Conservation (phyloP, 2,329 filamentous ascomycete species). For the Diaporthe caulivora region DNA sequence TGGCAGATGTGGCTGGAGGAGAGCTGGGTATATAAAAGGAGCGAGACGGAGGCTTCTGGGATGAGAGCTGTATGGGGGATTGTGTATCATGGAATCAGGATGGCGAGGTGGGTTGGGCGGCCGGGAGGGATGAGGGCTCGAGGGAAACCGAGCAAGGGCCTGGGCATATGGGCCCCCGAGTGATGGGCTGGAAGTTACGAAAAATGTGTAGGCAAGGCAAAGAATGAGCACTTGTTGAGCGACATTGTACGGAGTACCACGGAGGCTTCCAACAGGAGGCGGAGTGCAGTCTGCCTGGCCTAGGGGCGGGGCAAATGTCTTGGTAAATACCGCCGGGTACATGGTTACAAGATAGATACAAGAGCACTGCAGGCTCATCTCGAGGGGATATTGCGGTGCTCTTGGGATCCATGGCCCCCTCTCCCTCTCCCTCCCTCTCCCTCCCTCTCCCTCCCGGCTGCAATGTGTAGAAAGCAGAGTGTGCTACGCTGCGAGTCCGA, state of each 20-base stretch:
- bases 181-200: not conserved
- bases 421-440: too few relatives aligned
- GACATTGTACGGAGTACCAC: not conserved
- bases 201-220: not conserved
- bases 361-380: not conserved
- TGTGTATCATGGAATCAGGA: not conserved
- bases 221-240: not conserved
- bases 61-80: not conserved
- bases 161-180: not conserved
- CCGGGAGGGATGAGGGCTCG: conserved; percentile 8
- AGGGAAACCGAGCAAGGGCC: not conserved
- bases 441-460: too few relatives aligned
- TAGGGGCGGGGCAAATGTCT: conserved; percentile 27
- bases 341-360: not conserved
- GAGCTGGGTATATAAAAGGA: conserved; percentile 2
- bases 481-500: conserved; percentile 15
- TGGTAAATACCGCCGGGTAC: not conserved
- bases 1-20: conserved; percentile 9
- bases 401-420: not conserved
- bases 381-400: not conserved
- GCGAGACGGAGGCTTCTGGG: not conserved
- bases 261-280: not conserved
- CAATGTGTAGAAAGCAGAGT: conserved; percentile 24
- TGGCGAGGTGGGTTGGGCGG: not conserved
- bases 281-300: conserved; percentile 35